Evolutionary conservation across 495 filamentous ascomycete species (phyloP).

Genomic region (Emericellopsis terricola): DNA sequence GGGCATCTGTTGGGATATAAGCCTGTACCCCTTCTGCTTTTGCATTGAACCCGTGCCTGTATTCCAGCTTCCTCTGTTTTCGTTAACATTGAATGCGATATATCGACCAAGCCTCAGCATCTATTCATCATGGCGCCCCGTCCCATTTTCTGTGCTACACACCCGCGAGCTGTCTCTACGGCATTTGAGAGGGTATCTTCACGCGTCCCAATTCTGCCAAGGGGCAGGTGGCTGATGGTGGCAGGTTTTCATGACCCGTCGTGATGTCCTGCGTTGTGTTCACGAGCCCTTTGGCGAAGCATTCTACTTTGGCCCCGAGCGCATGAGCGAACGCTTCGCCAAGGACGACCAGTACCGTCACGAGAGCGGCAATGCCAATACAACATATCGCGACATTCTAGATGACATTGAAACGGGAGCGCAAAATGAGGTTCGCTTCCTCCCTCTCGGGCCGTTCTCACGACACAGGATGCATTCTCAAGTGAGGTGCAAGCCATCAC

Average conservation of each 20-base stretch:
- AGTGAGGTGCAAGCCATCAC: background rate
- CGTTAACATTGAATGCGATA: too few species aligned
- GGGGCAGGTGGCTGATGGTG: background rate
- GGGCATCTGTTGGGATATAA: background rate
- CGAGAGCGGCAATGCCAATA: conserved; percentile 55
- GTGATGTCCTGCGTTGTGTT: conserved; percentile 58
- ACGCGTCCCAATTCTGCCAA: background rate
- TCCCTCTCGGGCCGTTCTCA: background rate
- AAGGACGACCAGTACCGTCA: conserved; percentile 49
- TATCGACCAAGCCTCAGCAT: too few species aligned
- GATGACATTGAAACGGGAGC: conserved; percentile 47
- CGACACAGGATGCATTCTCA: background rate
- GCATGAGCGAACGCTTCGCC: conserved; percentile 57
- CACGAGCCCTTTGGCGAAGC: conserved; percentile 96
- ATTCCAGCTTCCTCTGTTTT: too few species aligned
- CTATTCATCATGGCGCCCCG: conserved; percentile 17
- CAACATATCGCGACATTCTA: conserved; percentile 61
- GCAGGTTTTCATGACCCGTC: conserved; percentile 90
- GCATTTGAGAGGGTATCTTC: conserved; percentile 75
- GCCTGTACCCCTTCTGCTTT: too few species aligned
- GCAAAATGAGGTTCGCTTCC: conserved; percentile 27
- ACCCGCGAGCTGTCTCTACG: conserved; percentile 85
- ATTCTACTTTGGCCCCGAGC: conserved; percentile 87
- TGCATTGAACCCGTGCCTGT: too few species aligned
- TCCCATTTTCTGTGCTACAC: conserved; percentile 83